Conservation (phyloP, 2,329 filamentous ascomycete genomes). For the Ophiocordyceps robertsii region DNA sequence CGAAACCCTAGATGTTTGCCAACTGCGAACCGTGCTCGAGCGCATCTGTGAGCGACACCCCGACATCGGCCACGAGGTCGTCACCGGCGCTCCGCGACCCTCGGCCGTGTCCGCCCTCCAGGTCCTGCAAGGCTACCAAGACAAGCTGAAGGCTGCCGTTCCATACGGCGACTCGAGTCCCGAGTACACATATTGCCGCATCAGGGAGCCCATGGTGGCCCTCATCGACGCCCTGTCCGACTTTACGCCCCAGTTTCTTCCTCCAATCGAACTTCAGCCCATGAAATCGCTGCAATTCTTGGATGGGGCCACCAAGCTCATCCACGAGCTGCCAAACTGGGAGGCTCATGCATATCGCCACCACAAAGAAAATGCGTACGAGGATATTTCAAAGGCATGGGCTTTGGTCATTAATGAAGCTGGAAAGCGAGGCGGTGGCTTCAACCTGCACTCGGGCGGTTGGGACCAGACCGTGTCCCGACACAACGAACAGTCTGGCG, state of each 20-base stretch:
- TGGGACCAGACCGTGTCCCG: conserved; percentile 84
- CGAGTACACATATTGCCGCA: conserved; percentile 90
- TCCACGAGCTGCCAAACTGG: conserved; percentile 85
- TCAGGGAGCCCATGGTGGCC: conserved; percentile 65
- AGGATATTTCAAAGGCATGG: conserved; percentile 92
- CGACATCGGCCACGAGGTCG: conserved; percentile 72
- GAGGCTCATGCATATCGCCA: conserved; percentile 77
- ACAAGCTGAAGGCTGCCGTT: conserved; percentile 62
- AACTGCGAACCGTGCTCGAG: conserved; percentile 76
- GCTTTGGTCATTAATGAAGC: conserved; percentile 81
- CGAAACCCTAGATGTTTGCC: conserved; percentile 78
- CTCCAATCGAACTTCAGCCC: conserved; percentile 77
- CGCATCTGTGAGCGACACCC: conserved; percentile 84
- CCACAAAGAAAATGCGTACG: conserved; percentile 90
- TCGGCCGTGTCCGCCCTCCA: conserved; percentile 67
- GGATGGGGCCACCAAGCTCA: conserved; percentile 77
- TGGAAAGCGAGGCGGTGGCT: conserved; percentile 79
- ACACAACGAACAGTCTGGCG: conserved; percentile 78
- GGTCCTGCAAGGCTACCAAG: conserved; percentile 72
- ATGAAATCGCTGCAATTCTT: conserved; percentile 75
- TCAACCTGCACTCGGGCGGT: conserved; percentile 74
- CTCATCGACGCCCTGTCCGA: conserved; percentile 84
- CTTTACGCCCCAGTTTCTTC: conserved; percentile 90
- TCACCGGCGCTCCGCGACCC: conserved; percentile 73
- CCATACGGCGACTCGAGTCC: conserved; percentile 76